These are phyloP conservation scores for Calonectria ilicicola DNA, from an alignment of 2,329 filamentous ascomycete genomes.

Conservation along the genomic window DNA sequence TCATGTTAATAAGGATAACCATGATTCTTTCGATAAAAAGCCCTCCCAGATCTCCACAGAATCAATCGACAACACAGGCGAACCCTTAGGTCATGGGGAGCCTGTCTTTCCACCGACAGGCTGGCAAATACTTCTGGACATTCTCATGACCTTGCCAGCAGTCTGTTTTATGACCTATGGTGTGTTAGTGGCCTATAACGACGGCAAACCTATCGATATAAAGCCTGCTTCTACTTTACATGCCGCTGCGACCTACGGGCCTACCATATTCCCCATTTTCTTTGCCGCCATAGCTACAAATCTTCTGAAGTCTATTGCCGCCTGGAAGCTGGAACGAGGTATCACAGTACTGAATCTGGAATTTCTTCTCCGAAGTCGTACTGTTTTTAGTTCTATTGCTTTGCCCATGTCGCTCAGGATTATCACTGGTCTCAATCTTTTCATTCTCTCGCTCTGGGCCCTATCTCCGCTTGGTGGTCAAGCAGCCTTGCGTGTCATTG, in stretches of 20 bases:
- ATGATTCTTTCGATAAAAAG: not conserved
- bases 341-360: slow-evolving; percentile 8
- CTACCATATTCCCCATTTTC: slow-evolving; percentile 14
- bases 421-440: not conserved
- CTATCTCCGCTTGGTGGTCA: slow-evolving; percentile 21
- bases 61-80: not conserved
- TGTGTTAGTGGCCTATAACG: not conserved
- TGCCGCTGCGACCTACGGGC: slow-evolving; percentile 1
- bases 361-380: slow-evolving; percentile 19
- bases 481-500: slow-evolving; percentile 14
- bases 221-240: not conserved
- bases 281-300: slow-evolving; percentile 17
- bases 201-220: slow-evolving; percentile 5
- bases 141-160: slow-evolving; percentile 10
- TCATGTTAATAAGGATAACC: not conserved
- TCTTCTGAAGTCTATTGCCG: slow-evolving; percentile 6
- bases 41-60: not conserved
- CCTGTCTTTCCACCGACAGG: not conserved
- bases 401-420: slow-evolving; percentile 7
- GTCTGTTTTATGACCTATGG: slow-evolving; percentile 14
- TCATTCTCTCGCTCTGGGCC: not conserved
- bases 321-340: slow-evolving; percentile 19
- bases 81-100: not conserved
- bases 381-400: slow-evolving; percentile 16
- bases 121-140: not conserved